Evolutionary conservation across 2,329 filamentous ascomycete species (phyloP).

Genomic region (Penicillium brevicompactum): DNA sequence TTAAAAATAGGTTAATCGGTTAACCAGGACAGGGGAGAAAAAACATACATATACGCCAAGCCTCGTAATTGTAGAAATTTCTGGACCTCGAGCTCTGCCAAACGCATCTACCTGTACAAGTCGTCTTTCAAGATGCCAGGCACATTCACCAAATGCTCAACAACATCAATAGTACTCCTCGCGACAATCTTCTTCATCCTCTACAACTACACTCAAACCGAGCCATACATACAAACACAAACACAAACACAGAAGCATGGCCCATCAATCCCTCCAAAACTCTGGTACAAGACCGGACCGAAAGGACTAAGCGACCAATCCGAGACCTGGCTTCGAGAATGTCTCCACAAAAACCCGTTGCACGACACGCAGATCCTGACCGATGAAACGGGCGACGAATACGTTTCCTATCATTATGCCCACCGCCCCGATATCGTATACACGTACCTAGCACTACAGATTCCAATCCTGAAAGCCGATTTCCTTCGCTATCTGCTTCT

Average conservation of each 20-base stretch:
- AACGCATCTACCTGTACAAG: no score
- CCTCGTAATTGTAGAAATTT: neutral
- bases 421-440: conserved; percentile 4
- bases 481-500: conserved; percentile 8
- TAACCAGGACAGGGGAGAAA: neutral
- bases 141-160: conserved; percentile 3
- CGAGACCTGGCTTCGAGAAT: conserved; percentile 1
- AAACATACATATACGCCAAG: neutral
- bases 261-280: conserved; percentile 1
- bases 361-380: conserved; percentile 6
- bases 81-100: no score
- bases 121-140: neutral
- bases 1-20: neutral
- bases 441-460: neutral
- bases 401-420: neutral
- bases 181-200: conserved; percentile 8
- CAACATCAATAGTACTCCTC: conserved; percentile 1
- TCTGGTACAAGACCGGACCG: conserved; percentile 8
- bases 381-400: conserved; percentile 2
- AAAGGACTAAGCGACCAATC: conserved; percentile 4
- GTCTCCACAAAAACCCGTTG: conserved; percentile 5
- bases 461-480: conserved; percentile 8
- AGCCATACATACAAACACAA: neutral
- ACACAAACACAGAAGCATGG: neutral
- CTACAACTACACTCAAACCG: neutral